Base-by-base conservation (phyloP, 2,329 filamentous ascomycete genomes). In the Aspergillus nomiae region DNA sequence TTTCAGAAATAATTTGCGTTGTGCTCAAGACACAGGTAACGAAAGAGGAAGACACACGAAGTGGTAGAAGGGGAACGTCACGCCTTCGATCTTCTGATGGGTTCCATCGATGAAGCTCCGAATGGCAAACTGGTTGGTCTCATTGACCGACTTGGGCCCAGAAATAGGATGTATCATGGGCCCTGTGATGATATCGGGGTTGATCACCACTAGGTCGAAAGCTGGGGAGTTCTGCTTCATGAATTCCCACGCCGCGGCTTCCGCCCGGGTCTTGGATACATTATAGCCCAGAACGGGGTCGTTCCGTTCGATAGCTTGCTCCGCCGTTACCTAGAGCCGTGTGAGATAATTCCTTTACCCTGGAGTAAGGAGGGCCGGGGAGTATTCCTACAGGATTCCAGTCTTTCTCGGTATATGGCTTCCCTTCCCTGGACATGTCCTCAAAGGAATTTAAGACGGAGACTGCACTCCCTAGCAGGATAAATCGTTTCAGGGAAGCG, bases 381-480 rank as follows among this genome's bases (percentile, higher is more conserved):
- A 5, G 28, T 5, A 16, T 53, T n/a, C 57, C 11, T 56, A 69
- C 65, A 0, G 67, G 65, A 32, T 70, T 70, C 65, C 67, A 70
- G 45, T 67, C 60, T 36, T 70, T 69, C 56, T 74, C 68, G 4
- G 70, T 73, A 43, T 71, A 72, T 1, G 70, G 63, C 16, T 65
- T 65, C 32, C 70, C 66, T 43, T 68, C 64, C 14, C 53, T 56
- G 28, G 60, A 21, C 53, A 67, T 54, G 54, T 67, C 55, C 34
- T 71, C 60, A 56, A 71, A 67, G 3, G 73, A 73, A 59, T 74
- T 65, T 8, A 74, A 60, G 14, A 74, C 67, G 0, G 74, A 67
- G 3, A 73, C 74, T 14, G 67, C 71, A 56, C 71, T 63, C 71
- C 76, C 73, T 82, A 86, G 63, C 73, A 79, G 67, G 19, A 71